Base-by-base conservation (phyloP, 2,329 filamentous ascomycete species). In the Sporothrix pallida region DNA sequence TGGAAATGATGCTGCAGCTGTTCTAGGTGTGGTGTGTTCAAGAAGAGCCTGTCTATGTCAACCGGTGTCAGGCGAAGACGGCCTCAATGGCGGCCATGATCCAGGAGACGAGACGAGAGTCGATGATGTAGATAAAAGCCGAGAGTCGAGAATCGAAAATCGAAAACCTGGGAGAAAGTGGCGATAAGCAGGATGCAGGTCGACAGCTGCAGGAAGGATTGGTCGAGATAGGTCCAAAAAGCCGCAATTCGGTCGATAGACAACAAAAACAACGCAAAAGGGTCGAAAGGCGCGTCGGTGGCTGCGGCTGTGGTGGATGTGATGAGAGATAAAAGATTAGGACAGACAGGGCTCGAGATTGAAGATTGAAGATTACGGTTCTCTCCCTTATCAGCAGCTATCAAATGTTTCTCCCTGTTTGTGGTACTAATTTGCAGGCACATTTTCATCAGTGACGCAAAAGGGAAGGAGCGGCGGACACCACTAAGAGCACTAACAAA, bases 401-500 rank as follows among this genome's bases (percentile, higher is more conserved):
- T 65, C 37, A 23, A 20, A 42, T 62, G 23, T 56, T 3, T 56
- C 13, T 7, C 31, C 4, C 23, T 48, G 44, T 48, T 48, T 48
- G 50, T 54, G 50, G 23, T 26, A 26, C 23, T 37, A 37, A 20
- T 54, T 54, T 17, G 52, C 52, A 54, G 52, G 52, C 12, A 26
- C 56, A 63, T n/a, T 63, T 65, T 65, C 10, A 42, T 44, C 60
- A 65, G 60, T 65, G 60, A 67, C 62, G 42, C n/a, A 67, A 48
- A 67, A 37, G 62, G 62, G 20, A 26, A 8, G n/a, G 7, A n/a
- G 10, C 3, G 7, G 62, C 15, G 62, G 62, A 17, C 62, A 48
- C 42, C 60, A 65, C 60, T 63, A 63, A 63, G 60, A 44, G 20
- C 20, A 20, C 17, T 20, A 37, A 37, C 31, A 37, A 17, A 20